A percentile compares a stretch with the other conserved stretches of the same genome.
Evolutionary conservation across 352 stramenopile genomes (phyloP).

Genomic region (Pythium graminicola): DNA sequence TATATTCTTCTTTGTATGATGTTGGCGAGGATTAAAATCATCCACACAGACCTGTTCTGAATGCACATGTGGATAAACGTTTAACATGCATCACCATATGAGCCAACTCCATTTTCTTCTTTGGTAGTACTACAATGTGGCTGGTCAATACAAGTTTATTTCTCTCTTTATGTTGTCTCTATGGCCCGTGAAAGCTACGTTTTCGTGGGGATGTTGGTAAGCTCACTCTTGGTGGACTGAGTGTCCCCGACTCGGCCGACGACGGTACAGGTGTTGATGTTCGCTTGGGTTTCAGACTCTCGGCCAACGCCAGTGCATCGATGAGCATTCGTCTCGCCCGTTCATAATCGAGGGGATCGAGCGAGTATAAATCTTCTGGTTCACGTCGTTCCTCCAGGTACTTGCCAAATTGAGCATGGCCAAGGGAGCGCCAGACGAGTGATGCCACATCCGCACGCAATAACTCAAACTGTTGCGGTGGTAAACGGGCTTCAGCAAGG

Average conservation of each 20-base stretch:
- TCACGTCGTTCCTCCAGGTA: slow-evolving; percentile 11
- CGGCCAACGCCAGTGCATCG: slow-evolving; percentile 40
- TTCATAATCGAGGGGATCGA: slow-evolving; percentile 64
- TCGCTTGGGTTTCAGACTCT: slow-evolving; percentile 3
- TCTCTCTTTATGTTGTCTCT: neutral
- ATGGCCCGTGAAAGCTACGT: slow-evolving; percentile 6
- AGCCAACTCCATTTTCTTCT: slow-evolving; percentile 28
- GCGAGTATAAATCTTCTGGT: slow-evolving; percentile 55
- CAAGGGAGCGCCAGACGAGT: slow-evolving; percentile 51
- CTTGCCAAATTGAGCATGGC: slow-evolving; percentile 47
- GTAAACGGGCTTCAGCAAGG: slow-evolving; percentile 36
- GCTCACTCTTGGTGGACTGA: neutral
- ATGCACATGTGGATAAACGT: slow-evolving; percentile 65
- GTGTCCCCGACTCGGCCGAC: neutral
- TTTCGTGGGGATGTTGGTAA: slow-evolving; percentile 5
- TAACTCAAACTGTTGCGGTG: slow-evolving; percentile 38
- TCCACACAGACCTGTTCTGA: slow-evolving; percentile 89
- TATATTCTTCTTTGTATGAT: too few relatives aligned
- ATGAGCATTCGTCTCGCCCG: slow-evolving; percentile 50
- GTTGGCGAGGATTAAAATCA: slow-evolving; percentile 71
- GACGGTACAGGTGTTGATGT: neutral
- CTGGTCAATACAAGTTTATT: too few relatives aligned
- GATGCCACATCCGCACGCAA: slow-evolving; percentile 45
- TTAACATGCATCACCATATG: slow-evolving; percentile 90
- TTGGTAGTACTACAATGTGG: too few relatives aligned